These are phyloP conservation scores for Russula lepida DNA, from an alignment of 768 basidiomycete genomes.

Conservation along the genomic window DNA sequence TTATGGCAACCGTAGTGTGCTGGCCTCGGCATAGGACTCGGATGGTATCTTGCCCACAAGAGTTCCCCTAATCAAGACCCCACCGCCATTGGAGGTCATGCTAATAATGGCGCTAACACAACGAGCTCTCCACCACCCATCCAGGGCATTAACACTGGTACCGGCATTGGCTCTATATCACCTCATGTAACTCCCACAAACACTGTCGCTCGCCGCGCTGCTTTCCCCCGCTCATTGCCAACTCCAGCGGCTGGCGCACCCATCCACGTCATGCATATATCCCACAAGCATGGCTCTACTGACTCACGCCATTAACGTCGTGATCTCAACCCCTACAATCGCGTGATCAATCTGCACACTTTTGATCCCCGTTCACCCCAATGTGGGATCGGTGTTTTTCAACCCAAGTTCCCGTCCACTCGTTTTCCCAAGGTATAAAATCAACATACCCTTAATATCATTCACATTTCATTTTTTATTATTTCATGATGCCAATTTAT, in stretches of 20 bases:
- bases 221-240: slow-evolving; percentile 22
- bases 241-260: slow-evolving; percentile 9
- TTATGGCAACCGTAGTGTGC: slow-evolving; percentile 31
- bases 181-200: slow-evolving; percentile 52
- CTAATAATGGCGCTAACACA: slow-evolving; percentile 30
- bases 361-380: not conserved
- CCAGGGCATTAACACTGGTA: not conserved
- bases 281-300: not conserved
- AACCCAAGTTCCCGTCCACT: slow-evolving; percentile 28
- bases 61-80: slow-evolving; percentile 43
- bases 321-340: slow-evolving; percentile 15
- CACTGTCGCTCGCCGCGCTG: slow-evolving; percentile 41
- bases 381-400: slow-evolving; percentile 20
- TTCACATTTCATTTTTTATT: not conserved
- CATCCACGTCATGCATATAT: slow-evolving; percentile 13
- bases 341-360: not conserved
- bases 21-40: slow-evolving; percentile 50
- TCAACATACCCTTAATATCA: slow-evolving; percentile 5
- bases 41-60: slow-evolving; percentile 50
- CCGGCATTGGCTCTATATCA: slow-evolving; percentile 12
- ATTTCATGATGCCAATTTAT: not conserved
- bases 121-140: slow-evolving; percentile 18
- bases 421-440: slow-evolving; percentile 18
- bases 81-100: slow-evolving; percentile 56
- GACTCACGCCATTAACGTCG: not conserved